phyloP scores from a whole-genome alignment of 2,329 filamentous ascomycete species.

The Sarocladium kiliense region DNA sequence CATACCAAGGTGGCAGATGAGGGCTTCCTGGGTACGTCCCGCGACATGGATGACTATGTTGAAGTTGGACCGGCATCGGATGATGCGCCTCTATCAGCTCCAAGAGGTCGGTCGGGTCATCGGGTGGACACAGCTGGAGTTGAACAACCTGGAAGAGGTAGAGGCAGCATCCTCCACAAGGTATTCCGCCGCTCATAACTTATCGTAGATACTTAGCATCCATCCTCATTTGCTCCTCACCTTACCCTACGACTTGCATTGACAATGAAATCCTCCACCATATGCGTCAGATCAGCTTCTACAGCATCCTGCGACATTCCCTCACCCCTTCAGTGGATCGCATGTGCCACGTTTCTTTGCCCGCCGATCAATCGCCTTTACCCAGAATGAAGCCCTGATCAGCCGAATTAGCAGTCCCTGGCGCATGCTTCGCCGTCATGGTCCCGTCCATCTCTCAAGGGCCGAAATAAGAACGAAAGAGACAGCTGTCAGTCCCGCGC shows the following conservation, averaged over 20 bases:
- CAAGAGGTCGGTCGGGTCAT: neutral
- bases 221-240: neutral
- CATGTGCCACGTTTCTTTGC: neutral
- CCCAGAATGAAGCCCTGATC: neutral
- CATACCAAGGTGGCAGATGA: slow-evolving; percentile 24
- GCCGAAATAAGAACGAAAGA: neutral
- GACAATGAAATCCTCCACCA: neutral
- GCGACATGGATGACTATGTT: slow-evolving; percentile 29
- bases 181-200: slow-evolving; percentile 25
- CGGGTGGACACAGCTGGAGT: neutral
- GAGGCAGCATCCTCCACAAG: slow-evolving; percentile 28
- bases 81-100: neutral
- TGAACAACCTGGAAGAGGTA: slow-evolving; percentile 17
- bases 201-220: neutral
- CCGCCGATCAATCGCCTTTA: neutral
- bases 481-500: neutral
- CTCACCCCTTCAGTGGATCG: neutral
- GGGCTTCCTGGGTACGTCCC: slow-evolving; percentile 13
- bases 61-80: slow-evolving; percentile 18
- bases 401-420: too few relatives aligned
- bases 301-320: too few relatives aligned
- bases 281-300: neutral
- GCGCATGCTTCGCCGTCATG: too few relatives aligned
- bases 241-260: neutral
- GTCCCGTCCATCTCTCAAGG: neutral